A percentile compares a stretch with the other conserved stretches of the same genome.
Evolutionary conservation across 441 rosid species (phyloP).

Genomic region (Syzygium syzygioides): DNA sequence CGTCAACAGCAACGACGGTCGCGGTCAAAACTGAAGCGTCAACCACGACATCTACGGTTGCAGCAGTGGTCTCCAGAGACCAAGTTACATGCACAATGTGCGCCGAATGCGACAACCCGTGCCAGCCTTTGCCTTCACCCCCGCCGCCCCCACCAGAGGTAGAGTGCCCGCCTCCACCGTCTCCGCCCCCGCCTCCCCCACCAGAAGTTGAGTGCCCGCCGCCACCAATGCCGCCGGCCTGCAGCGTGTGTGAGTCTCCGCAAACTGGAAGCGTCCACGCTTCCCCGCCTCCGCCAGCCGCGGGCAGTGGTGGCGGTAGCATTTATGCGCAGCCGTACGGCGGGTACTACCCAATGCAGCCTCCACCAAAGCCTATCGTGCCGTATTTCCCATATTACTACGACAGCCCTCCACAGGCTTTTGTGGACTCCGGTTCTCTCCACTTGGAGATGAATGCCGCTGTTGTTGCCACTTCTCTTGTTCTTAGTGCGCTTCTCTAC

Average conservation of each 20-base stretch:
- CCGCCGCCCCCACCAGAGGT: neutral
- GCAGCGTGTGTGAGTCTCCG: neutral
- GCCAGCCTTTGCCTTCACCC: neutral
- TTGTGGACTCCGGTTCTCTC: neutral
- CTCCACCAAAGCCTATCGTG: slow-evolving; percentile 13
- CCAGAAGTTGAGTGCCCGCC: neutral
- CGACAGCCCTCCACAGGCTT: neutral
- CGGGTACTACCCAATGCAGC: neutral
- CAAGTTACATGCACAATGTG: neutral
- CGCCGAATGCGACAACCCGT: neutral
- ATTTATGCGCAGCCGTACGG: slow-evolving; percentile 13
- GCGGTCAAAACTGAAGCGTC: neutral
- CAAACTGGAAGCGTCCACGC: neutral
- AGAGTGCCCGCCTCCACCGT: neutral
- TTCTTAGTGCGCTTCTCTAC: neutral
- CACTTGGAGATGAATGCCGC: neutral
- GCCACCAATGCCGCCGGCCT: neutral
- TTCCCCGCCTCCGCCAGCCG: neutral
- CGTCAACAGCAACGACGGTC: neutral
- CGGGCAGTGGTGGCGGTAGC: neutral
- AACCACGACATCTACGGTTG: neutral
- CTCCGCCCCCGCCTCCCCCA: neutral
- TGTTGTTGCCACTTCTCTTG: neutral
- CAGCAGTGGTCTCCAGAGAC: neutral
- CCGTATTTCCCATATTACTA: slow-evolving; percentile 19